Conservation (phyloP, 1,284 basidiomycete genomes). For the Rhodotorula sp. region DNA sequence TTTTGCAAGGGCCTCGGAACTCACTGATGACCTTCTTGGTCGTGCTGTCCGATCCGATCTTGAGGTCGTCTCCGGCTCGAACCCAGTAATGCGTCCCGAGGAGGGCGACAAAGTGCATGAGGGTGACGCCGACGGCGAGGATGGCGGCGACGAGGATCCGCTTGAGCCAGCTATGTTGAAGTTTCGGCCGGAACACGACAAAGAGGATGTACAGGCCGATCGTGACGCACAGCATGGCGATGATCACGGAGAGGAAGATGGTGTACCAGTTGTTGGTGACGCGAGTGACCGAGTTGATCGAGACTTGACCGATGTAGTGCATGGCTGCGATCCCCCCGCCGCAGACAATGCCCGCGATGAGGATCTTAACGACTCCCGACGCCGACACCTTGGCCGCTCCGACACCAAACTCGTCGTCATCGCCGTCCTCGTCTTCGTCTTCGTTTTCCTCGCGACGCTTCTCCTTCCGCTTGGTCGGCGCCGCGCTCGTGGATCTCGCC, state of each 20-base stretch:
- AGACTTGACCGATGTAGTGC: slow-evolving; percentile 55
- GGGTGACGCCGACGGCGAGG: slow-evolving; percentile 50
- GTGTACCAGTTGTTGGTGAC: slow-evolving; percentile 50
- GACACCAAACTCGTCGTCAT: slow-evolving; percentile 48
- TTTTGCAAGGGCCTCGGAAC: not conserved
- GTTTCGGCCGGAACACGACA: slow-evolving; percentile 54
- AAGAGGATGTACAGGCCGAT: slow-evolving; percentile 55
- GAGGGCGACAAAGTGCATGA: slow-evolving; percentile 50
- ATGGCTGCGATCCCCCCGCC: slow-evolving; percentile 54
- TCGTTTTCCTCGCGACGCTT: slow-evolving; percentile 39
- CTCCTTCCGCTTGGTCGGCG: slow-evolving; percentile 41
- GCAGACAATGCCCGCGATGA: slow-evolving; percentile 51
- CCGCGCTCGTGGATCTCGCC: not conserved
- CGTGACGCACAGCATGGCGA: slow-evolving; percentile 52
- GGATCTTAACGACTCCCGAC: slow-evolving; percentile 50
- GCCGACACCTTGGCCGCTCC: slow-evolving; percentile 47
- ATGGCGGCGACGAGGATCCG: slow-evolving; percentile 51
- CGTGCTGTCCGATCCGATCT: slow-evolving; percentile 6
- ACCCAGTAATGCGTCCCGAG: slow-evolving; percentile 42
- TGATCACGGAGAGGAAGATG: slow-evolving; percentile 52
- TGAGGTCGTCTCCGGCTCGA: slow-evolving; percentile 8
- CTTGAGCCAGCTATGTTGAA: slow-evolving; percentile 52
- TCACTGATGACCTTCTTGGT: slow-evolving; percentile 35
- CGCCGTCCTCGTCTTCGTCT: slow-evolving; percentile 19
- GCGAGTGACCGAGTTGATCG: slow-evolving; percentile 51